phyloP scores from a whole-genome alignment of 202 grass and related monocot species.

The Setaria viridis region DNA sequence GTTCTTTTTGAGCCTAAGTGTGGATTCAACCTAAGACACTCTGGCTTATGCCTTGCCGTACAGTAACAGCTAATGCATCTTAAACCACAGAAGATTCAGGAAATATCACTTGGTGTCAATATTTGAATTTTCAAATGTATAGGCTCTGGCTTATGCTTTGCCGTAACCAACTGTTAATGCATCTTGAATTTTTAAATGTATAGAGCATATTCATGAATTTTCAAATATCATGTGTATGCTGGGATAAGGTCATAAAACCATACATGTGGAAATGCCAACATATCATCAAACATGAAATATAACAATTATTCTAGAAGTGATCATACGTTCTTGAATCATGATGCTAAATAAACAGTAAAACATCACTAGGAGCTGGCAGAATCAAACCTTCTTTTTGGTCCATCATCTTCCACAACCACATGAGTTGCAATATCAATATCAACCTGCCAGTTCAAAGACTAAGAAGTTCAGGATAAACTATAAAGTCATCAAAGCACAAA shows the following conservation, averaged over 20 bases:
- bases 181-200: not conserved
- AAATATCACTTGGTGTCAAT: not conserved
- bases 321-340: not conserved
- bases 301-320: not conserved
- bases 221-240: not conserved
- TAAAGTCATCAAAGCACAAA: not conserved
- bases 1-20: not conserved
- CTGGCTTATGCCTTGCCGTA: not conserved
- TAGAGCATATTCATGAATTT: not conserved
- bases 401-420: slow-evolving; percentile 78
- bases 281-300: too few relatives aligned
- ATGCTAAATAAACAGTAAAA: slow-evolving; percentile 34
- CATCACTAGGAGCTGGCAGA: slow-evolving; percentile 22
- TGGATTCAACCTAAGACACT: slow-evolving; percentile 3
- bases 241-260: not conserved
- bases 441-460: slow-evolving; percentile 57
- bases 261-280: not conserved
- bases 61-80: not conserved
- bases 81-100: not conserved
- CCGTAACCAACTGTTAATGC: not conserved
- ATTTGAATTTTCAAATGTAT: not conserved
- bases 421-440: slow-evolving; percentile 81
- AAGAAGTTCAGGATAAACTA: slow-evolving; percentile 3
- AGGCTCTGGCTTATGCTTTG: not conserved
- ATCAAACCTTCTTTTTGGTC: slow-evolving; percentile 84